These are phyloP conservation scores for Elsinoe batatas DNA, from an alignment of 2,329 filamentous ascomycete species.

Conservation along the genomic window DNA sequence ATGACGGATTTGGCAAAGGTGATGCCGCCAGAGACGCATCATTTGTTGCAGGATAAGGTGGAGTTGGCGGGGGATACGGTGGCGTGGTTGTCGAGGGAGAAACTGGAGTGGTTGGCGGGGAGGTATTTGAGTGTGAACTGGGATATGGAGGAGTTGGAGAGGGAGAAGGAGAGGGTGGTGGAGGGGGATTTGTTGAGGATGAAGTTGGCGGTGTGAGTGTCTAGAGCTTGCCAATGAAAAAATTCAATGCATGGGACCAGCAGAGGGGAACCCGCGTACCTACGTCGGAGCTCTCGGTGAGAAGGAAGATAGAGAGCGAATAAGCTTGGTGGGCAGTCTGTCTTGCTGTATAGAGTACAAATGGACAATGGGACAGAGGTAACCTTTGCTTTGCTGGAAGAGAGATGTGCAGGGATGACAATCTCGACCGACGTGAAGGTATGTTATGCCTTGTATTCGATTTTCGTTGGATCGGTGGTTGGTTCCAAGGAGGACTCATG, in stretches of 20 bases:
- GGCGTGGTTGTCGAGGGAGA: conserved; percentile 25
- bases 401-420: too few relatives aligned
- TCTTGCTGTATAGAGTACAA: too few relatives aligned
- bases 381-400: too few relatives aligned
- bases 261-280: too few relatives aligned
- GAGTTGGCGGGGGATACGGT: conserved; percentile 25
- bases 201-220: conserved; percentile 13
- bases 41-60: conserved; percentile 22
- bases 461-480: too few relatives aligned
- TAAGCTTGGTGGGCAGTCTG: too few relatives aligned
- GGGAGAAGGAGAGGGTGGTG: conserved; percentile 28
- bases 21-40: conserved; percentile 25
- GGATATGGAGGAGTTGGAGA: conserved; percentile 31
- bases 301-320: too few relatives aligned
- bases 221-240: not conserved
- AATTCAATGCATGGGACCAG: not conserved
- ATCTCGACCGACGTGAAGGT: too few relatives aligned
- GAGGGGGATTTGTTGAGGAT: conserved; percentile 29
- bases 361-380: too few relatives aligned
- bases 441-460: too few relatives aligned
- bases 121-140: conserved; percentile 30
- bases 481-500: too few relatives aligned
- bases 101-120: conserved; percentile 31
- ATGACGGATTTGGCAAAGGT: conserved; percentile 34
- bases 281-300: too few relatives aligned